phyloP scores from a whole-genome alignment of 2,329 filamentous ascomycete genomes.

The Neoscytalidium dimidiatum region DNA sequence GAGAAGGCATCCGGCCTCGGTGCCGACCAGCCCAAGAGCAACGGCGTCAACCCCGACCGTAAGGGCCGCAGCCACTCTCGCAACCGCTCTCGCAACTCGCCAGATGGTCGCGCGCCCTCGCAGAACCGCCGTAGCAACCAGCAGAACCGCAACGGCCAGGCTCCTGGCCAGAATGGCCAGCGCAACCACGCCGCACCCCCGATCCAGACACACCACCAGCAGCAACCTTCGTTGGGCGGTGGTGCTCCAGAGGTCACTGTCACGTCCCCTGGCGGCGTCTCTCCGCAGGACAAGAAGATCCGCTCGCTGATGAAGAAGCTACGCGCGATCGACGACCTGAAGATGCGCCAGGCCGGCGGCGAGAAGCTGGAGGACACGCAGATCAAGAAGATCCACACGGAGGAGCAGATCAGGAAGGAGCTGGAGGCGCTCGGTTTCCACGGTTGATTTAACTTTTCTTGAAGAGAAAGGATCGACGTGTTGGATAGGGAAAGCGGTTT shows the following conservation, averaged over 20 bases:
- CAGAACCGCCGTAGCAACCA: conserved; percentile 16
- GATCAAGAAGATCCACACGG: conserved; percentile 96
- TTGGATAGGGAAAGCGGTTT: background rate
- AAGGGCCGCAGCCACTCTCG: conserved; percentile 59
- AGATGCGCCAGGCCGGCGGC: conserved; percentile 91
- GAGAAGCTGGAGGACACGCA: conserved; percentile 99
- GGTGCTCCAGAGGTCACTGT: conserved; percentile 53
- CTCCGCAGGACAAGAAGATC: conserved; percentile 90
- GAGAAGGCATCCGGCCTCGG: conserved; percentile 45
- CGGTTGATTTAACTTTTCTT: conserved; percentile 21
- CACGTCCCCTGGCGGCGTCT: conserved; percentile 59
- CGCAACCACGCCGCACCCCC: conserved; percentile 23
- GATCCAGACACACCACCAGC: conserved; percentile 33
- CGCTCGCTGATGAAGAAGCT: conserved; percentile 95
- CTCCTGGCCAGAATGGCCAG: background rate
- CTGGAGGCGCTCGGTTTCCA: conserved; percentile 61
- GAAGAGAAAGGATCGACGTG: background rate
- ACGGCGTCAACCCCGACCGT: conserved; percentile 64
- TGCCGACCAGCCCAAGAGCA: conserved; percentile 29
- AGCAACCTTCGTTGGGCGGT: background rate
- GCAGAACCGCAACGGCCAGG: background rate
- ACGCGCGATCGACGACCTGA: conserved; percentile 93
- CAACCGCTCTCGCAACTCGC: conserved; percentile 43
- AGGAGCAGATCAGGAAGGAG: conserved; percentile 81
- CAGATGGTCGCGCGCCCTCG: conserved; percentile 7